Base-by-base conservation (phyloP, 192 early-diverging fungal species). In the Entomortierella beljakovae region DNA sequence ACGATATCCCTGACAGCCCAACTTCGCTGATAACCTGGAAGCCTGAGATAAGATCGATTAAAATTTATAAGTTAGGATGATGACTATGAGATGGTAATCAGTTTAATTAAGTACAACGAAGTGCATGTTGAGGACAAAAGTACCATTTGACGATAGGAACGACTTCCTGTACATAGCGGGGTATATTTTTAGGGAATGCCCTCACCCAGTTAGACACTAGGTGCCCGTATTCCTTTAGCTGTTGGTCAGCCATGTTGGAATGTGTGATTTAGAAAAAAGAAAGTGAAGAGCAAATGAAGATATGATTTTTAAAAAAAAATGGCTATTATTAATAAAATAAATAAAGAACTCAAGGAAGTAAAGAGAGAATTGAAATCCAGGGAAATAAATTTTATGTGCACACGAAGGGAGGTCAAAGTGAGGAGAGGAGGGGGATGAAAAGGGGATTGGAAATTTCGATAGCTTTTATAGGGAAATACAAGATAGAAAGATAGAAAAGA, bases 1-100 rank as follows among this genome's bases (percentile, higher is more conserved):
- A 94, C 85, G 20, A 88, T 54, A 29, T 88, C 88, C 40, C 71
- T 73, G 20, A 82, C 7, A 1, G 85, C 66, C 88, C 88, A 89
- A 23, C 32, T 56, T 1, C 64, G 61, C 32, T 75, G 71, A 67
- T 80, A 81, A 16, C 60, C 65, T 43, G 75, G 75, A 53, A 79
- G 51, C 75, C 75, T 76, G 50, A 18, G 23, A n/a, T 15, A 18
- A 35, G 22, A 8, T 25, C 4, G 34, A 42, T 20, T 0, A 23
- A 6, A 29, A 34, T 38, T 37, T 11, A 37, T 42, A 18, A 46
- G 15, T 11, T 26, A 23, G 22, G 22, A 2, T 33, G 49, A 29
- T 9, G 20, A 22, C 59, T 9, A 52, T 43, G 18, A 1, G 11
- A 22, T 7, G 40, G 57, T 28, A 26, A 20, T 28, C 37, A 53